Percentiles rank a stretch among this genome's conserved stretches.
These are phyloP conservation scores for Psilocybe mexicana DNA, from an alignment of 1,284 basidiomycete genomes.

Conservation along the genomic window DNA sequence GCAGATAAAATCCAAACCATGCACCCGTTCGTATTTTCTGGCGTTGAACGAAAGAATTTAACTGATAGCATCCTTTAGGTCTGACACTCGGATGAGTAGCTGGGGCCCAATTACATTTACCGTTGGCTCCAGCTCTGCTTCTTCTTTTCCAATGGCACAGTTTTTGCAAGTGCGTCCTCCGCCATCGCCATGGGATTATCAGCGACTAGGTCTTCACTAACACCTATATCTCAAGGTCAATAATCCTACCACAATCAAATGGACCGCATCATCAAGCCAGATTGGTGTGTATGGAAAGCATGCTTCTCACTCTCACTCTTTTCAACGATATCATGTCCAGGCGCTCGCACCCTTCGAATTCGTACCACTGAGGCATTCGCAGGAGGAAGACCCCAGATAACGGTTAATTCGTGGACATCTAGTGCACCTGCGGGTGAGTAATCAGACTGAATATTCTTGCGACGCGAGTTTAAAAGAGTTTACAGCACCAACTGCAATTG, in stretches of 20 bases:
- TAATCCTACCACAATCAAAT: constrained; percentile 44
- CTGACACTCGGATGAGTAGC: constrained; percentile 44
- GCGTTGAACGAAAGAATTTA: not conserved
- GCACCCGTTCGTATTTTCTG: constrained; percentile 39
- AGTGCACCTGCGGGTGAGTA: constrained; percentile 35
- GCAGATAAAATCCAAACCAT: constrained; percentile 51
- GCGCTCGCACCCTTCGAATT: constrained; percentile 46
- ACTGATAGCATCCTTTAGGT: constrained; percentile 25
- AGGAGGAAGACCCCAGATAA: constrained; percentile 44
- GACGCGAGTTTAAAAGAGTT: too few relatives aligned
- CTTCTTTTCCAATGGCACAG: constrained; percentile 48
- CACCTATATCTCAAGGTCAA: constrained; percentile 32
- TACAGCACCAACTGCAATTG: constrained; percentile 39
- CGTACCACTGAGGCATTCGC: constrained; percentile 47
- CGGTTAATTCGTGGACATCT: constrained; percentile 42
- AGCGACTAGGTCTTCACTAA: not conserved
- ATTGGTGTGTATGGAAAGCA: constrained; percentile 30
- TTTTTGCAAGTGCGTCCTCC: constrained; percentile 35
- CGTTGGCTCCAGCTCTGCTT: constrained; percentile 37
- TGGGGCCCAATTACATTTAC: constrained; percentile 48
- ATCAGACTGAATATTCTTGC: not conserved
- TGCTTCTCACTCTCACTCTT: not conserved
- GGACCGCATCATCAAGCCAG: constrained; percentile 43
- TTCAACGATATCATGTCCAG: constrained; percentile 20
- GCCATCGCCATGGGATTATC: not conserved